Percentiles rank a stretch among this genome's conserved stretches.
Evolutionary conservation across 768 basidiomycete species (phyloP).

Genomic region (Agaricus subrufescens): DNA sequence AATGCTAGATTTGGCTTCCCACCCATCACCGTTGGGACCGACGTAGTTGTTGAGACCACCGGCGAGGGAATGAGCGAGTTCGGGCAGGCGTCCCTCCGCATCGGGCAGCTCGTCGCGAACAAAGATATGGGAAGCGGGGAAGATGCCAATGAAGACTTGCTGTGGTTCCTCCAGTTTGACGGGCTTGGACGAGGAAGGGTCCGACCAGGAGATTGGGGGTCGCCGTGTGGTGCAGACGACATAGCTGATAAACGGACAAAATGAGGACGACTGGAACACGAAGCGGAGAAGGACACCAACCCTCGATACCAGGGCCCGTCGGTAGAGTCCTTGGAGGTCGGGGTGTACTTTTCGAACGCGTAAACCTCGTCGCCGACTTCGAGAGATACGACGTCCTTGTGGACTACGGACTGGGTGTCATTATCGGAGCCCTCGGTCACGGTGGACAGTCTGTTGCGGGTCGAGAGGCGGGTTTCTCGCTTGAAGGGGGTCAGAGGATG

Average conservation of each 20-base stretch:
- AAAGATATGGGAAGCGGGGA: constrained; percentile 85
- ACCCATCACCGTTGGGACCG: constrained; percentile 36
- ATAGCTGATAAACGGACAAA: constrained; percentile 45
- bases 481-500: constrained; percentile 77
- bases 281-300: constrained; percentile 41
- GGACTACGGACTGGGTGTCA: constrained; percentile 45
- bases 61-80: constrained; percentile 58
- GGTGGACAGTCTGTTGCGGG: constrained; percentile 52
- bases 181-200: constrained; percentile 37
- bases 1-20: constrained; percentile 35
- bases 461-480: constrained; percentile 62
- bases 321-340: constrained; percentile 59
- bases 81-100: constrained; percentile 80
- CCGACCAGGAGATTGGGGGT: constrained; percentile 65
- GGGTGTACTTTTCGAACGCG: constrained; percentile 89
- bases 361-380: constrained; percentile 97
- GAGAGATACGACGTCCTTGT: constrained; percentile 76
- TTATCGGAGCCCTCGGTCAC: constrained; percentile 62
- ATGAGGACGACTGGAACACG: constrained; percentile 8
- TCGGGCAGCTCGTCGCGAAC: constrained; percentile 84
- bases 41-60: constrained; percentile 26
- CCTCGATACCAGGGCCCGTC: constrained; percentile 92
- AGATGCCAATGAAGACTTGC: constrained; percentile 92
- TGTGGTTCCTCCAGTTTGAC: constrained; percentile 70
- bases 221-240: constrained; percentile 80